These are phyloP conservation scores for Trapa bicornis DNA, from an alignment of 345 rosid genomes.

Conservation along the genomic window DNA sequence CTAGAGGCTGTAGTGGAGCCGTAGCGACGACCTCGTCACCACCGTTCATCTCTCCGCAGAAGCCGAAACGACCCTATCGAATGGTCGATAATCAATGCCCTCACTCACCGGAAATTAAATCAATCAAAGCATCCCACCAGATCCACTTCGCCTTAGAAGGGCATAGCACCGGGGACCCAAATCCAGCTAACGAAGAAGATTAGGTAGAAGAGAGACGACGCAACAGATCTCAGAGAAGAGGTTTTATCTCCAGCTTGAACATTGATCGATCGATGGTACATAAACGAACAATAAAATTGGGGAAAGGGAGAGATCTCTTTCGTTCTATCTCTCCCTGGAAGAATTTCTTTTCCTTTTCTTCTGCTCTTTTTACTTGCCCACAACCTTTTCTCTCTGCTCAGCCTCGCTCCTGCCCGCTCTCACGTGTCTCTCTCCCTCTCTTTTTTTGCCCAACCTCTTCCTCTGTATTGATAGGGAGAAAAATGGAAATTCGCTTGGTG, in stretches of 20 bases:
- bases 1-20: slow-evolving; percentile 41
- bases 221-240: slow-evolving; percentile 5
- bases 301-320: slow-evolving; percentile 9
- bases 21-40: slow-evolving; percentile 40
- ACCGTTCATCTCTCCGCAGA: slow-evolving; percentile 29
- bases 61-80: slow-evolving; percentile 2
- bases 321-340: background rate
- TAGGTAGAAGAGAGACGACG: background rate
- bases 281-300: slow-evolving; percentile 4
- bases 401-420: background rate
- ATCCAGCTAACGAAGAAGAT: background rate
- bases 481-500: slow-evolving; percentile 12
- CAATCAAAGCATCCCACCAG: slow-evolving; percentile 15
- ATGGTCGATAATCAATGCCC: slow-evolving; percentile 9
- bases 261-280: slow-evolving; percentile 18
- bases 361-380: background rate
- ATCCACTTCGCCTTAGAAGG: slow-evolving; percentile 6
- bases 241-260: slow-evolving; percentile 16
- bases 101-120: slow-evolving; percentile 6
- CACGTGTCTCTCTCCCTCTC: slow-evolving; percentile 15
- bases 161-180: background rate
- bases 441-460: background rate
- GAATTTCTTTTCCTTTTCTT: slow-evolving; percentile 10
- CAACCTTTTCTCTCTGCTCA: background rate
- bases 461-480: slow-evolving; percentile 12